These are phyloP conservation scores for Leishmania guyanensis DNA, from an alignment of 208 protist genomes.

Conservation along the genomic window DNA sequence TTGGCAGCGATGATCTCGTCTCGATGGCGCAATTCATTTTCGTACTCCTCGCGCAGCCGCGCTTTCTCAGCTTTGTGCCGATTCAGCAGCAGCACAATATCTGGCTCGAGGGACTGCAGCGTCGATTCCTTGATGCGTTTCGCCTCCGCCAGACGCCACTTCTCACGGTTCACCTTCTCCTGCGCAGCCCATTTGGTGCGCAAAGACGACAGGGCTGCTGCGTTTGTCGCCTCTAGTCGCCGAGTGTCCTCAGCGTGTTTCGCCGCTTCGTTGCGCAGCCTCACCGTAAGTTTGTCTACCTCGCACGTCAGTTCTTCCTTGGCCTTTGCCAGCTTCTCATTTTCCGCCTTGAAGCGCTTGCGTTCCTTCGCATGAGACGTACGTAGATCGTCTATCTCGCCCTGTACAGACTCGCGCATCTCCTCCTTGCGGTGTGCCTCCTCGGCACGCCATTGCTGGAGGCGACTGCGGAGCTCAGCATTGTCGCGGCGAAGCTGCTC, in stretches of 20 bases:
- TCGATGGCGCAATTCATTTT: conserved; percentile 81
- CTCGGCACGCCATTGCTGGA: conserved; percentile 41
- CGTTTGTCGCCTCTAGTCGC: conserved; percentile 65
- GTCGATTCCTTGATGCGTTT: conserved; percentile 91
- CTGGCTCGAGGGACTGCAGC: conserved; percentile 90
- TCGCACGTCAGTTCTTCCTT: conserved; percentile 50
- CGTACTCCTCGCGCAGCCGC: conserved; percentile 86
- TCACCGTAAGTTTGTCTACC: conserved; percentile 61
- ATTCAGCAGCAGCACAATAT: conserved; percentile 92
- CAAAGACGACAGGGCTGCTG: conserved; percentile 62
- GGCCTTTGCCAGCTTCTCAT: conserved; percentile 49
- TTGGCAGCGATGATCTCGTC: conserved; percentile 81
- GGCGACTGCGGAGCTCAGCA: conserved; percentile 48
- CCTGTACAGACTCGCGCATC: conserved; percentile 38
- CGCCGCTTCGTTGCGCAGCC: conserved; percentile 59
- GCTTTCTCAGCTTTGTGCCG: conserved; percentile 92
- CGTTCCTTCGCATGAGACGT: conserved; percentile 32
- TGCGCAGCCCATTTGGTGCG: conserved; percentile 76
- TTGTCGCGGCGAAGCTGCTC: conserved; percentile 79
- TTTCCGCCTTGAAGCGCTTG: conserved; percentile 33
- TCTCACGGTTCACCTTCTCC: conserved; percentile 79
- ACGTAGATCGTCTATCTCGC: conserved; percentile 52
- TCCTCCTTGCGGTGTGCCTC: conserved; percentile 43
- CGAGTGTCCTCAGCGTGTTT: conserved; percentile 51
- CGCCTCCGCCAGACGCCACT: conserved; percentile 86